Evolutionary conservation across 768 basidiomycete species (phyloP).

Genomic region (Tricholoma bakamatsutake): DNA sequence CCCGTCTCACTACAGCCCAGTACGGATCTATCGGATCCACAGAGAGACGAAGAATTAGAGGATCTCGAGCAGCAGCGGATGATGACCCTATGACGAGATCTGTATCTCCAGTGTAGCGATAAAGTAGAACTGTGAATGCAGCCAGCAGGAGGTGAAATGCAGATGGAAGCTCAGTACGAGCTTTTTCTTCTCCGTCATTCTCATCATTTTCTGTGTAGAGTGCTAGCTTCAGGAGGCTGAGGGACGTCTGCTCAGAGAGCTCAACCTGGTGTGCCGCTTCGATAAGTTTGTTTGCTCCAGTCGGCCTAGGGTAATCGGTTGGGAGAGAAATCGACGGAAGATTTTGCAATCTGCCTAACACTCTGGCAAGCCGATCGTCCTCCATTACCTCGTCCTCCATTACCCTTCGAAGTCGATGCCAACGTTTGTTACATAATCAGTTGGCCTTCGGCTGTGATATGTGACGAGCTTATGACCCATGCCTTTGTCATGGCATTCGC

Average conservation of each 20-base stretch:
- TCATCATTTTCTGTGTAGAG: constrained; percentile 58
- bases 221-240: constrained; percentile 78
- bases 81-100: constrained; percentile 91
- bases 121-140: constrained; percentile 87
- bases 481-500: too few relatives aligned
- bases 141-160: constrained; percentile 89
- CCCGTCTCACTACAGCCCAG: constrained; percentile 81
- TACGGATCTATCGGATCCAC: constrained; percentile 84
- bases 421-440: too few relatives aligned
- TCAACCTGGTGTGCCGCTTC: constrained; percentile 74
- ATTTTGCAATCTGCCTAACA: constrained; percentile 64
- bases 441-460: too few relatives aligned
- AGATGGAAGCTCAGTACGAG: constrained; percentile 49
- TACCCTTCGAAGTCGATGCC: neutral
- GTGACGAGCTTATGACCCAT: too few relatives aligned
- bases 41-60: constrained; percentile 78
- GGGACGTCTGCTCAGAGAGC: constrained; percentile 68
- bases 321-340: constrained; percentile 89
- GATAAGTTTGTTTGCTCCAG: constrained; percentile 68
- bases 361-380: constrained; percentile 46
- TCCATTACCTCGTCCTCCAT: constrained; percentile 21
- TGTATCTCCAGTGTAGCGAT: constrained; percentile 93
- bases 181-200: constrained; percentile 41
- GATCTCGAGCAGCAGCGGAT: constrained; percentile 65
- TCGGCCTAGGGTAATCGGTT: constrained; percentile 89